Evolutionary conservation across 306 rosid genomes (phyloP).

Genomic region (Mimosa pudica): DNA sequence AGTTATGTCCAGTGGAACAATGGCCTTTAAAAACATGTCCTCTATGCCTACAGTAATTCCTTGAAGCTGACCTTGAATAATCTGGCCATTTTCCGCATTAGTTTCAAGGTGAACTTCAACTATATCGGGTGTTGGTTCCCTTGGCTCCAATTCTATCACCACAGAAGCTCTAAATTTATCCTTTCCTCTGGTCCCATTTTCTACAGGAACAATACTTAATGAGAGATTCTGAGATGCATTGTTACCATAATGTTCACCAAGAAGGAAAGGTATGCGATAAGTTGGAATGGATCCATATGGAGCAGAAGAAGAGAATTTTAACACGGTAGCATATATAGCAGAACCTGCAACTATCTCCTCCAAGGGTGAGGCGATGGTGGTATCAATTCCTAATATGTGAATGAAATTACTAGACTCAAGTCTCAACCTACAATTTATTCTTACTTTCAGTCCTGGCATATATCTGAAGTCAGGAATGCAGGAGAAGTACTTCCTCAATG

Average conservation of each 20-base stretch:
- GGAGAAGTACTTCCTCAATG: constrained; percentile 75
- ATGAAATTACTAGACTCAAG: constrained; percentile 70
- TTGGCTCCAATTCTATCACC: constrained; percentile 81
- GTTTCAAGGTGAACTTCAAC: constrained; percentile 82
- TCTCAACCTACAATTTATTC: constrained; percentile 68
- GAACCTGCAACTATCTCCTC: constrained; percentile 71
- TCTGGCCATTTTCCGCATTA: constrained; percentile 80
- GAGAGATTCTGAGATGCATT: constrained; percentile 51
- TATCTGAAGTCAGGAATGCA: constrained; percentile 89
- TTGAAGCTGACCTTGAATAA: constrained; percentile 80
- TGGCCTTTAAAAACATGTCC: constrained; percentile 90
- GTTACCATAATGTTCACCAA: constrained; percentile 67
- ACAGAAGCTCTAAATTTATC: constrained; percentile 63
- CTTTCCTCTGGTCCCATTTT: constrained; percentile 58
- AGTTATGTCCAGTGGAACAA: constrained; percentile 60
- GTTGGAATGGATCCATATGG: constrained; percentile 82
- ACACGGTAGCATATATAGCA: constrained; percentile 87
- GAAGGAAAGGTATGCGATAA: constrained; percentile 81
- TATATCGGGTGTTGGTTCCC: constrained; percentile 89
- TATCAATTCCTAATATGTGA: constrained; percentile 55
- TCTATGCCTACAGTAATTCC: constrained; percentile 83
- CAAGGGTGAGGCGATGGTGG: constrained; percentile 43
- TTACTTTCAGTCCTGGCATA: constrained; percentile 80
- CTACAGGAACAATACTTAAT: constrained; percentile 68
- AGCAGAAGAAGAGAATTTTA: constrained; percentile 83